These are phyloP conservation scores for Coniosporium uncinatum DNA, from an alignment of 2,329 filamentous ascomycete species.

Conservation along the genomic window DNA sequence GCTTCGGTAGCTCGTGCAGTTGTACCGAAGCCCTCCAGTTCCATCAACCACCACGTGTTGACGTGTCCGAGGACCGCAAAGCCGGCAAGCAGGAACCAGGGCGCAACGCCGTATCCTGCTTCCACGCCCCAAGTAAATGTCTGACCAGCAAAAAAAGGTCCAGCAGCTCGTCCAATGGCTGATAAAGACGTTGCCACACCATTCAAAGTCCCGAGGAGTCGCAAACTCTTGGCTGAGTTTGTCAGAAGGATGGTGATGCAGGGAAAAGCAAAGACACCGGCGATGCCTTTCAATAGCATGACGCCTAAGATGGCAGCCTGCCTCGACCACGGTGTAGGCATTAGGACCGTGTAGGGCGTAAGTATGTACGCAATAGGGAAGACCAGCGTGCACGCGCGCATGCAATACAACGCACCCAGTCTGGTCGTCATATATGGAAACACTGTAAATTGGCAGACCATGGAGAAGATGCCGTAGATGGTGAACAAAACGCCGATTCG, in stretches of 20 bases:
- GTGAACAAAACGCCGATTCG: conserved; percentile 85
- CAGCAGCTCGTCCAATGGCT: conserved; percentile 72
- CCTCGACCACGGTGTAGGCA: conserved; percentile 30
- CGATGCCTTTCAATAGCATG: conserved; percentile 69
- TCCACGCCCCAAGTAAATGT: conserved; percentile 74
- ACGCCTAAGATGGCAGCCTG: conserved; percentile 50
- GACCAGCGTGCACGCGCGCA: conserved; percentile 57
- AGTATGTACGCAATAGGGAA: conserved; percentile 75
- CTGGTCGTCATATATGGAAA: conserved; percentile 72
- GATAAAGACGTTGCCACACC: conserved; percentile 82
- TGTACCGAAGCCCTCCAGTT: conserved; percentile 61
- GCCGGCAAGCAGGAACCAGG: conserved; percentile 73
- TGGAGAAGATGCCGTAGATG: conserved; percentile 72
- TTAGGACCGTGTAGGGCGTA: conserved; percentile 75
- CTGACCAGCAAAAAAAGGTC: conserved; percentile 68
- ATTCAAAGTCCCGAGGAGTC: conserved; percentile 82
- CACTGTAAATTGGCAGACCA: conserved; percentile 78
- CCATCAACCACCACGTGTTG: conserved; percentile 67
- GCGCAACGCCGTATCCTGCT: conserved; percentile 68
- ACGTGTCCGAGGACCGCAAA: conserved; percentile 62
- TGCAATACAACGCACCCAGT: conserved; percentile 71
- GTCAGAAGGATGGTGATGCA: conserved; percentile 87
- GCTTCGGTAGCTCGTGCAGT: no score
- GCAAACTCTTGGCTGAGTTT: conserved; percentile 72
- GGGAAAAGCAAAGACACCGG: conserved; percentile 81